Base-by-base conservation (phyloP, 345 rosid genomes). In the Physaria fendleri region DNA sequence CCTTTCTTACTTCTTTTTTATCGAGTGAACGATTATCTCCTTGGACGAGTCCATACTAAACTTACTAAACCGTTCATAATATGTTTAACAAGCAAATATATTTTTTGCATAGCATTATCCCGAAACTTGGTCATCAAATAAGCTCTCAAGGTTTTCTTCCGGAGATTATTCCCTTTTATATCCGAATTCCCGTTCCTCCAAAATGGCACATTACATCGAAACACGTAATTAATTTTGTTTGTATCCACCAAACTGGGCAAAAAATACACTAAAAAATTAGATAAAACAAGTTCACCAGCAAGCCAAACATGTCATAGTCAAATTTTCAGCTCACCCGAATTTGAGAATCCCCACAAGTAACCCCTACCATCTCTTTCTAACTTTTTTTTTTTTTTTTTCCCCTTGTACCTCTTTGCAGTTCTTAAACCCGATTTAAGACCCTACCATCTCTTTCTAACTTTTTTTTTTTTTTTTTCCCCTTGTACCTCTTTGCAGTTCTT, bases 221-320 rank as follows among this genome's bases (percentile, higher is more conserved):
- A 48, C 51, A 56, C 51, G 59, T 57, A 8, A 39, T 50, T 20
- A 57, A 13, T 7, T 9, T 68, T 68, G 46, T 59, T 12, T 35
- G 13, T 35, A 35, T n/a, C 40, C 16, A 35, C 40, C 40, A 35
- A 35, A 35, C 16, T 5, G 40, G 40, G 40, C 11, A 35, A 35
- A 4, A 35, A 2, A 12, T 10, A 4, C 11, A 8, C n/a, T 32
- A 32, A 32, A 9, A 32, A 53, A 62, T 62, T 69, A 69, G 73
- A 40, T 69, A 56, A 70, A 70, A 62, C 52, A 56, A 48, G 69
- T 62, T 70, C 64, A 70, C 64, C 69, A 69, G 62, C 40, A 69
- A 62, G 57, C 48, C 46, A 13, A 62, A 54, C 46, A 17, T 69
- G 55, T 61, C 28, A 28, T 44, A 13, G 69, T 69, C 74, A 70